Base-by-base conservation (phyloP, 768 basidiomycete species). In the Lactarius psammicola region DNA sequence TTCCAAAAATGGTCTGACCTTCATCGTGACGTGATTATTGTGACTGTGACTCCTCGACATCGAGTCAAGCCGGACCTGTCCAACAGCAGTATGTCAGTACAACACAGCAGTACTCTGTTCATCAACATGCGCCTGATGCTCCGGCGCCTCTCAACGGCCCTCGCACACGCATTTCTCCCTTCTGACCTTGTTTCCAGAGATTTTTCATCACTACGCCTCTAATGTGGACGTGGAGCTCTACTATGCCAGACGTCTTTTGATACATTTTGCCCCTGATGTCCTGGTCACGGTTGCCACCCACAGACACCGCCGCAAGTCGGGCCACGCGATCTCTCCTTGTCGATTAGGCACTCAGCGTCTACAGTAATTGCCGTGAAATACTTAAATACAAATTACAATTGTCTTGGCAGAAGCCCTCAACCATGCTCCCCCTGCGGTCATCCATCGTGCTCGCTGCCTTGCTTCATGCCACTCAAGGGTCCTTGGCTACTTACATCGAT, bases 401-500 rank as follows among this genome's bases (percentile, higher is more conserved):
- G 23, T 51, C 49, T 26, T 42, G 49, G 49, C 49, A 10, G 15
- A 28, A 26, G 33, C 10, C 40, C 8, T 10, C n/a, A 28, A 58
- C 51, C 34, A 67, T 67, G 66, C 31, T 17, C 10, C 9, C 51
- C 15, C 23, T 36, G 38, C 15, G 38, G 40, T 28, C 61, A 13
- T 46, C 61, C 57, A 4, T 63, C 34, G 9, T 63, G 3, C 57
- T 63, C 26, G 8, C 53, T 20, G 51, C 56, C 33, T 17, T 55
- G 49, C 51, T 67, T 36, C 18, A 55, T 31, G 33, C 6, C 11
- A 15, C 49, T 15, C 56, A 49, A 20, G 6, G 17, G 20, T 51
- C 53, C 28, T 7, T 59, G 15, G 66, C 66, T 4, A 11, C 53
- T 1, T 58, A 59, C 44, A 2, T 56, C 33, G 57, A 66, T 31